Evolutionary conservation across 1,139 yeast genomes (phyloP).

Genomic region (Debaryomyces psychrophilus): DNA sequence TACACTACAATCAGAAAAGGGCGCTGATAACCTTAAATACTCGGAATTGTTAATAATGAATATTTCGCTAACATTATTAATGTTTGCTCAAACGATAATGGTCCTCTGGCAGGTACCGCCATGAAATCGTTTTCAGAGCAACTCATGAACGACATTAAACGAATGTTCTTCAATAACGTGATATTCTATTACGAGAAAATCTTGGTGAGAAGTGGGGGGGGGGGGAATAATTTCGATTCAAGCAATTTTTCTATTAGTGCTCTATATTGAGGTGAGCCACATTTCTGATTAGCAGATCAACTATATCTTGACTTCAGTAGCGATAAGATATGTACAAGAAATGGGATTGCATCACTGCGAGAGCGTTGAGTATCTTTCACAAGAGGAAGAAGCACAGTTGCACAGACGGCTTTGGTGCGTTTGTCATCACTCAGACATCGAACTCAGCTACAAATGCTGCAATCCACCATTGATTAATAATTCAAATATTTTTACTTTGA

Average conservation of each 20-base stretch:
- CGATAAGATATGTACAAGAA: constrained; percentile 62
- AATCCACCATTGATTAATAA: constrained; percentile 60
- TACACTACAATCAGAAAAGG: constrained; percentile 18
- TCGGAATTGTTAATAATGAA: constrained; percentile 41
- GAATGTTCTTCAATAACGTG: constrained; percentile 36
- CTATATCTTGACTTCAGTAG: constrained; percentile 50
- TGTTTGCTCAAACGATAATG: not conserved
- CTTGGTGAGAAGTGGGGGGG: constrained; percentile 54
- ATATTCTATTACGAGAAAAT: constrained; percentile 53
- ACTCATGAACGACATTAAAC: constrained; percentile 24
- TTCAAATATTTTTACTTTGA: constrained; percentile 46
- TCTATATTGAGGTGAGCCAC: constrained; percentile 48
- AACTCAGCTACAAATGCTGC: constrained; percentile 57
- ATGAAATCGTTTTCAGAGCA: constrained; percentile 11
- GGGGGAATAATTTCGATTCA: constrained; percentile 56
- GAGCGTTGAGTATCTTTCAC: constrained; percentile 39
- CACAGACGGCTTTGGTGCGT: constrained; percentile 58
- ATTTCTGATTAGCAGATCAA: constrained; percentile 44
- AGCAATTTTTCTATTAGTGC: constrained; percentile 48
- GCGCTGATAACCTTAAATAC: constrained; percentile 19
- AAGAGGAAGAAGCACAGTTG: constrained; percentile 37
- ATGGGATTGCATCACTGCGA: constrained; percentile 68
- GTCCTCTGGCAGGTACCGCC: not conserved
- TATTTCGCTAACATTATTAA: constrained; percentile 25
- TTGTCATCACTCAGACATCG: constrained; percentile 58